Base-by-base conservation (phyloP, 1,284 basidiomycete genomes). In the Ustilago sp. region DNA sequence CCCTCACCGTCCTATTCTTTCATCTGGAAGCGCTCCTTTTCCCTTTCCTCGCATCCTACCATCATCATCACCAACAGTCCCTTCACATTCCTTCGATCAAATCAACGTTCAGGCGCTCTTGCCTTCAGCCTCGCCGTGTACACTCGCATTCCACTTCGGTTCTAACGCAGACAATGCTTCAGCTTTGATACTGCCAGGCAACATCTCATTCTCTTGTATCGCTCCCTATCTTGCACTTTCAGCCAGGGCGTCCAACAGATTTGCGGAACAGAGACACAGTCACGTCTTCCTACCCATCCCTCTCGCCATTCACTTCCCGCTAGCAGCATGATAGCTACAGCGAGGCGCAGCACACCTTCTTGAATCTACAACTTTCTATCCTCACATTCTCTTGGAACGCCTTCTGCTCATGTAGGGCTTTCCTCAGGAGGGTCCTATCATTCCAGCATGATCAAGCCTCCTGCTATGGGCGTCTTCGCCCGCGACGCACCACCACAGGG, bases 401-500 rank as follows among this genome's bases (percentile, higher is more conserved):
- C 43, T 19, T 19, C 11, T 7, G 48, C 31, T 50, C 48, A 50
- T 7, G n/a, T 19, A 45, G 43, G n/a, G 23, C 23, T 13, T 38
- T 38, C 13, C 9, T 41, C 11, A 12, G 12, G 39, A 41, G 6
- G 39, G 7, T 7, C n/a, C 17, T 9, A 15, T 15, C 28, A 17
- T 15, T 9, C 32, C 59, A 41, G 31, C 48, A 77, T 77, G 69
- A 77, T 77, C 53, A 72, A 72, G 32, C 74, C 74, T 36, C 74
- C 74, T 2, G 57, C 69, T 6, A 77, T 77, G 74, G 74, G 74
- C 74, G 69, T 77, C 51, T 77, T 77, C 45, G 66, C 66, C 69
- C 74, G 74, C 48, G 74, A 77, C 32, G 61, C 63, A 28, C 74
- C 64, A 47, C 53, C 68, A 39, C 45, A 45, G 15, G 63, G 32